These are phyloP conservation scores for Penicillium dipodomyicola DNA, from an alignment of 495 filamentous ascomycete genomes.

Conservation along the genomic window DNA sequence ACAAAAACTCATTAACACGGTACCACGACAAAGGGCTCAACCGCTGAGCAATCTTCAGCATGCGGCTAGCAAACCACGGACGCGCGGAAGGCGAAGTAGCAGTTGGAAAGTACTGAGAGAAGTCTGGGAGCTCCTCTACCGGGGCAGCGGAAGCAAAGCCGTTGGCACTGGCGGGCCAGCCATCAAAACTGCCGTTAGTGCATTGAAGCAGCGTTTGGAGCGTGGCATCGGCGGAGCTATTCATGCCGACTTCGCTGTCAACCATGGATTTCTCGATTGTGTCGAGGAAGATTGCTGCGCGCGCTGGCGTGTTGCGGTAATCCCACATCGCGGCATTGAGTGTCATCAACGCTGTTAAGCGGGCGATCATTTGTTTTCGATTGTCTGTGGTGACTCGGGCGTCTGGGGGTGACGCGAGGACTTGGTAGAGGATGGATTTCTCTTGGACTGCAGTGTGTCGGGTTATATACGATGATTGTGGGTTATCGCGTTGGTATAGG, in stretches of 20 bases:
- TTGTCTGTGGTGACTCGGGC: conserved; percentile 32
- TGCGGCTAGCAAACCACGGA: conserved; percentile 43
- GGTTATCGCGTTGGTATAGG: conserved; percentile 25
- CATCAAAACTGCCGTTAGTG: conserved; percentile 26
- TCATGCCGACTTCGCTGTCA: conserved; percentile 39
- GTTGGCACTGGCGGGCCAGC: not conserved
- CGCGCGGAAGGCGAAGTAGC: conserved; percentile 30
- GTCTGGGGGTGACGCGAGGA: conserved; percentile 33
- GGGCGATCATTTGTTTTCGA: conserved; percentile 40
- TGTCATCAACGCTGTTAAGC: conserved; percentile 33
- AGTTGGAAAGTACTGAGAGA: conserved; percentile 31
- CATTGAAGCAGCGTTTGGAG: conserved; percentile 42
- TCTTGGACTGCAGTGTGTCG: conserved; percentile 31
- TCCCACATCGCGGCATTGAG: conserved; percentile 45
- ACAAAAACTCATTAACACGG: conserved; percentile 33
- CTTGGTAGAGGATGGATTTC: conserved; percentile 27
- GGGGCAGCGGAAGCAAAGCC: not conserved
- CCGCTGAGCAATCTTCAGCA: conserved; percentile 45
- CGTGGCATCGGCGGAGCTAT: conserved; percentile 38
- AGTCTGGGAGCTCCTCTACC: conserved; percentile 23
- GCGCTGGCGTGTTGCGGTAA: conserved; percentile 31
- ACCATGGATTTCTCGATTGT: conserved; percentile 30
- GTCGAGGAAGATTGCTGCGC: conserved; percentile 32
- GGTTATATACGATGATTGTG: conserved; percentile 14
- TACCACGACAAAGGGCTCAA: conserved; percentile 35